Conservation (phyloP, 176 grass and related monocot species). For the Oryza longistaminata region DNA sequence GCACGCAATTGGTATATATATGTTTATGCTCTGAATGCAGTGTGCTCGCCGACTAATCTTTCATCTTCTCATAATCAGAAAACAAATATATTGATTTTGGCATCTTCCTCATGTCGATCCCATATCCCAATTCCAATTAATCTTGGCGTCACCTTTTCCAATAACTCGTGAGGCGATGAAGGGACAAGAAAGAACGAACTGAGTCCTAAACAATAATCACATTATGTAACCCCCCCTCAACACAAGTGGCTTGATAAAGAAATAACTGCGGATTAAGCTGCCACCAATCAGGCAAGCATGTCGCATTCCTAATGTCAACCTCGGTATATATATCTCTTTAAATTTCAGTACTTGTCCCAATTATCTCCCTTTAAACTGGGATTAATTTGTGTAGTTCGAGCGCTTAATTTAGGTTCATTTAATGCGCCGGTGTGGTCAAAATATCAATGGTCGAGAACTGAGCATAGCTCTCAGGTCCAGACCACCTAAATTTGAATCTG, state of each 20-base stretch:
- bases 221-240: neutral
- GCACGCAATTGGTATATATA: neutral
- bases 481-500: too few species aligned
- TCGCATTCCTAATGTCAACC: neutral
- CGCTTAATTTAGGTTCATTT: neutral
- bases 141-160: neutral
- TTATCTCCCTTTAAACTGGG: neutral
- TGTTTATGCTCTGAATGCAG: too few species aligned
- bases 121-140: neutral
- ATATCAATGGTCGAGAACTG: neutral
- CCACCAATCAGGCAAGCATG: neutral
- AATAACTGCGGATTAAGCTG: neutral
- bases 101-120: neutral
- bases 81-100: neutral
- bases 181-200: neutral
- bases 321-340: neutral
- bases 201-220: neutral
- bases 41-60: neutral
- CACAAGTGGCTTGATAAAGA: conserved; percentile 1
- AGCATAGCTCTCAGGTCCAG: too few species aligned
- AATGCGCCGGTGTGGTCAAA: neutral
- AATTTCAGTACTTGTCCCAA: neutral
- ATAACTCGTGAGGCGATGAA: neutral
- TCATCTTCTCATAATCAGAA: neutral
- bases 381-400: neutral